Evolutionary conservation across 495 filamentous ascomycete genomes (phyloP), one percentile per base, ranked within the genome.

Genomic region (Penicillium paxilli): DNA sequence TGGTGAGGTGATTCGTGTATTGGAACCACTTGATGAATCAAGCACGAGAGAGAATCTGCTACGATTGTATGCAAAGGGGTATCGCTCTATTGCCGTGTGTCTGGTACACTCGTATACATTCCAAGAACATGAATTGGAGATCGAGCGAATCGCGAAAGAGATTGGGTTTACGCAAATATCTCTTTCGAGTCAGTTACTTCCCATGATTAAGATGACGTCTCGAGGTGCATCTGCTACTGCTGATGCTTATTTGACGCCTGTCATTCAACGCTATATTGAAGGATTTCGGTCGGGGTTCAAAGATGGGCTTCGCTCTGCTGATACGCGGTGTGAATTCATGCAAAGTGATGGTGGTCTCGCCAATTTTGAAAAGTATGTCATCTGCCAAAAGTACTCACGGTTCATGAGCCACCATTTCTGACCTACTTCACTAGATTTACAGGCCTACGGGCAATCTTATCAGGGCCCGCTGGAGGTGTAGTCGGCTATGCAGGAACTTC

Each of bases 31-130:
- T 8, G 58, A 68, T 21, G 41, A 61, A 11, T 33, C 41, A 64
- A 76, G 1, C 75, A 82, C 51, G 69, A 71, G 20, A 64, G 30
- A 10, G 81, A 90, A 51, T 63, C 67, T 91, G 45, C 68, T 85
- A 63, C 69, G 75, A 44, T 65, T 89, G 5, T 86, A 82, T 38
- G 81, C 85, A 46, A 63, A 75, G n/a, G 88, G 87, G 0, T 81
- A 88, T 55, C 73, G 71, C 55, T 89, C 87, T 44, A 79, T 93
- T 51, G 88, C 88, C 6, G 87, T 93, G 2, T 90, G 87, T 59
- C 61, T 93, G 26, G 87, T 92, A 83, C 89, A 92, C 55, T 84
- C 83, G 3, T 93, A 93, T 68, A 90, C 87, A 1, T 92, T 87
- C 58, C 87, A 90, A 87, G 12, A 79, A 21, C 89, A 92, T 51